A percentile compares a stretch with the other conserved stretches of the same genome.
These are phyloP conservation scores for Tausonia pullulans DNA, from an alignment of 1,284 basidiomycete genomes.

Conservation along the genomic window DNA sequence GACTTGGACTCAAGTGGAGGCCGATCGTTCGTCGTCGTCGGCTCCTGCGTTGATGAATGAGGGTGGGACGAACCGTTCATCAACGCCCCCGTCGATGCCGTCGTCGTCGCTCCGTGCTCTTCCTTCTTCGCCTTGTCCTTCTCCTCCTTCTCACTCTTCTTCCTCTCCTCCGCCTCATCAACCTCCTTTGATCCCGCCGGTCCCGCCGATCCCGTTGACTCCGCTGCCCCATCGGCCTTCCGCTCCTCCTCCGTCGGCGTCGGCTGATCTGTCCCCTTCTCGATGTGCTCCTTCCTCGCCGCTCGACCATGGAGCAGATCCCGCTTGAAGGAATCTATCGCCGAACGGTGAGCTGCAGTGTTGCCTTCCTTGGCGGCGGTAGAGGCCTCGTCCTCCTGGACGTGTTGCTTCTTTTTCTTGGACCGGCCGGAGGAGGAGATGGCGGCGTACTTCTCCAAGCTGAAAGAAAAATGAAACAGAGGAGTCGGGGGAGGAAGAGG, in stretches of 20 bases:
- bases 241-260: background rate
- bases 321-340: too few species aligned
- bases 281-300: too few species aligned
- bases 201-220: too few species aligned
- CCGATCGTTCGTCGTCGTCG: too few species aligned
- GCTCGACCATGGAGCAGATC: too few species aligned
- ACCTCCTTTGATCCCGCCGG: background rate
- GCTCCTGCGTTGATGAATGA: too few species aligned
- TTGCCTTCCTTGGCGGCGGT: background rate
- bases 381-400: background rate
- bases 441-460: background rate
- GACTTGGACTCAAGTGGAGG: too few species aligned
- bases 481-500: background rate
- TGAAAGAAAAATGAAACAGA: background rate
- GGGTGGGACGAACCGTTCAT: too few species aligned
- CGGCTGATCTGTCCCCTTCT: too few species aligned
- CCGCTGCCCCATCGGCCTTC: background rate
- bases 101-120: background rate
- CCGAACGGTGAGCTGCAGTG: too few species aligned
- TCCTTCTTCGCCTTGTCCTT: background rate
- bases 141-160: background rate
- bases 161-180: too few species aligned
- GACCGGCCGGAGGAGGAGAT: background rate
- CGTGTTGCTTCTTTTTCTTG: background rate
- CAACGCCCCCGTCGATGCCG: background rate